Conservation (phyloP, 176 grass and related monocot species). For the Oryza nivara region DNA sequence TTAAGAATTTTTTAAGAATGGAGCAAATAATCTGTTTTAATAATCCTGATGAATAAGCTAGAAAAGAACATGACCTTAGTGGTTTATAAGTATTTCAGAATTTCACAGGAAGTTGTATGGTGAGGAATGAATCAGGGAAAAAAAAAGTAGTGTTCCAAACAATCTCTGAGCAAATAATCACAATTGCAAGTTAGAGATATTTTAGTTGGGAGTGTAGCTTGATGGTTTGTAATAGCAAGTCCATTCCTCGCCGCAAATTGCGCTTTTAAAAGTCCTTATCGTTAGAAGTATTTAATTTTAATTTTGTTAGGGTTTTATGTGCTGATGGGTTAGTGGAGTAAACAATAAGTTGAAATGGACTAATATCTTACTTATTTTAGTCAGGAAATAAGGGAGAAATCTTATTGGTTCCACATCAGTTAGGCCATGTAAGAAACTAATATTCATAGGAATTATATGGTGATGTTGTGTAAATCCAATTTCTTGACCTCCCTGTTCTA, state of each 20-base stretch:
- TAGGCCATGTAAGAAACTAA: conserved; percentile 1
- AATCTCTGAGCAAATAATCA: neutral
- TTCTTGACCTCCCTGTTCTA: conserved; percentile 8
- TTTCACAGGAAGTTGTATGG: too few species aligned
- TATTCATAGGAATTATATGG: neutral
- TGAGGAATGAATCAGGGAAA: too few species aligned
- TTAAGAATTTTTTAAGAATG: too few species aligned
- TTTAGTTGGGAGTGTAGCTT: neutral
- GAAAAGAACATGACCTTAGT: too few species aligned
- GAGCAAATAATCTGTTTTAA: too few species aligned
- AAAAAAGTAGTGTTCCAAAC: too few species aligned
- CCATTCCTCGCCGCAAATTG: conserved; percentile 10
- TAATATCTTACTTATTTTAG: neutral
- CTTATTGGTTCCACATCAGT: conserved; percentile 24
- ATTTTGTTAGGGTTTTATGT: conserved; percentile 1
- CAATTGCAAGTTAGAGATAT: neutral
- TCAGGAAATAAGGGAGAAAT: neutral
- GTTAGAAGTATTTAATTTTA: neutral
- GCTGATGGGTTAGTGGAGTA: conserved; percentile 3
- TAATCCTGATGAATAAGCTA: too few species aligned
- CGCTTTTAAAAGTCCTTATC: neutral
- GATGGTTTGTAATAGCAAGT: neutral
- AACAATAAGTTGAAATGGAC: conserved; percentile 23
- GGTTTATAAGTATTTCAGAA: too few species aligned
- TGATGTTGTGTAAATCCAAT: conserved; percentile 6